Evolutionary conservation across 352 stramenopile genomes (phyloP).

Genomic region (Aphanomyces cochlioides): DNA sequence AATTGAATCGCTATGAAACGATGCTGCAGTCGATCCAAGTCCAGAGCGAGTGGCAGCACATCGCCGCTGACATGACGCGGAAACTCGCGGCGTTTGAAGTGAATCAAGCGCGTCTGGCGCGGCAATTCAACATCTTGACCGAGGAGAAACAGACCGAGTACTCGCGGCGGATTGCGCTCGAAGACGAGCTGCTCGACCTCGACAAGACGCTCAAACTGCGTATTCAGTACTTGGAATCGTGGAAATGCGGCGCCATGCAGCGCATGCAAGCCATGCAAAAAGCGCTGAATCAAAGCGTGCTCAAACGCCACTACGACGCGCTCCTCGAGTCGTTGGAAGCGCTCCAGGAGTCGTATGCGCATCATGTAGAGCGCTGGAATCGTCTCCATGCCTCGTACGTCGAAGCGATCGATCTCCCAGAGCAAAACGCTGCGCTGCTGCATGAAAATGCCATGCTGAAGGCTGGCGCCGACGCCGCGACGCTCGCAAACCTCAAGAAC

Average conservation of each 20-base stretch:
- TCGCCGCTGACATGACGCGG: conserved; percentile 59
- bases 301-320: conserved; percentile 46
- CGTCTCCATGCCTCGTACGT: conserved; percentile 54
- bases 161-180: conserved; percentile 39
- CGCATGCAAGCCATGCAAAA: conserved; percentile 61
- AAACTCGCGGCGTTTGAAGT: conserved; percentile 78
- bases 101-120: conserved; percentile 67
- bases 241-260: conserved; percentile 64
- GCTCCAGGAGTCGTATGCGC: conserved; percentile 42
- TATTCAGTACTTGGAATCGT: conserved; percentile 89
- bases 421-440: conserved; percentile 42
- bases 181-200: conserved; percentile 84
- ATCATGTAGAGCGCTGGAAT: conserved; percentile 43
- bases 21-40: conserved; percentile 45
- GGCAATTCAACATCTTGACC: conserved; percentile 55
- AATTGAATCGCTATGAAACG: conserved; percentile 40
- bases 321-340: conserved; percentile 38
- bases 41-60: conserved; percentile 31
- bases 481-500: conserved; percentile 1
- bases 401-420: conserved; percentile 44
- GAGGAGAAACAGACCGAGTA: conserved; percentile 41
- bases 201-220: conserved; percentile 83
- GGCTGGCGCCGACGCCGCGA: conserved; percentile 34
- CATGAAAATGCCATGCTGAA: conserved; percentile 53
- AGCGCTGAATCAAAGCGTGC: conserved; percentile 56